A percentile compares a stretch with the other conserved stretches of the same genome.
phyloP scores from a whole-genome alignment of 768 basidiomycete genomes.

The Gloeostereum incarnatum region DNA sequence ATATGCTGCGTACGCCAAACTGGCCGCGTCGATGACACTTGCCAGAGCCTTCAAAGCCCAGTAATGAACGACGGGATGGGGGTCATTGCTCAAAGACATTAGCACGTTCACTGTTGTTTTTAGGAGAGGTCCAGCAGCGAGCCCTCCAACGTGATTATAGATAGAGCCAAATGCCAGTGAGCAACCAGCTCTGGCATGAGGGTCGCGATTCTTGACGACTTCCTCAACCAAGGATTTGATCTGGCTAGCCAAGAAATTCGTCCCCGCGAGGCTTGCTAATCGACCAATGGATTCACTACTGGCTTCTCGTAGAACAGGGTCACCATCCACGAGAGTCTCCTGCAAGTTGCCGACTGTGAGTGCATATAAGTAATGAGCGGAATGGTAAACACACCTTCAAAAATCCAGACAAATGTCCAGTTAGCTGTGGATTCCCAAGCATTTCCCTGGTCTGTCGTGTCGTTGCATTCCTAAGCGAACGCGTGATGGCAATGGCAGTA shows the following conservation, averaged over 20 bases:
- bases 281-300: constrained; percentile 88
- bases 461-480: constrained; percentile 54
- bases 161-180: constrained; percentile 89
- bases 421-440: constrained; percentile 57
- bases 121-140: constrained; percentile 89
- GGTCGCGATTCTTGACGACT: constrained; percentile 91
- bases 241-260: constrained; percentile 74
- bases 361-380: not conserved
- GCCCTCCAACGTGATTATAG: constrained; percentile 84
- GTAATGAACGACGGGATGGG: constrained; percentile 93
- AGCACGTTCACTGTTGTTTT: constrained; percentile 95
- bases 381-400: constrained; percentile 54
- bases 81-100: constrained; percentile 92
- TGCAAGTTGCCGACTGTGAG: constrained; percentile 18
- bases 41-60: constrained; percentile 84
- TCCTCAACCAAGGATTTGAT: constrained; percentile 89
- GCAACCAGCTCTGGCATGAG: constrained; percentile 87
- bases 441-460: constrained; percentile 54
- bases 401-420: constrained; percentile 53
- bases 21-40: constrained; percentile 85
- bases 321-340: constrained; percentile 78
- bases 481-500: constrained; percentile 61
- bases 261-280: constrained; percentile 74
- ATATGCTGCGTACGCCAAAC: constrained; percentile 84
- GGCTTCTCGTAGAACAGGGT: constrained; percentile 63